Base-by-base conservation (phyloP, 2,329 filamentous ascomycete genomes). In the Aspergillus candidus region DNA sequence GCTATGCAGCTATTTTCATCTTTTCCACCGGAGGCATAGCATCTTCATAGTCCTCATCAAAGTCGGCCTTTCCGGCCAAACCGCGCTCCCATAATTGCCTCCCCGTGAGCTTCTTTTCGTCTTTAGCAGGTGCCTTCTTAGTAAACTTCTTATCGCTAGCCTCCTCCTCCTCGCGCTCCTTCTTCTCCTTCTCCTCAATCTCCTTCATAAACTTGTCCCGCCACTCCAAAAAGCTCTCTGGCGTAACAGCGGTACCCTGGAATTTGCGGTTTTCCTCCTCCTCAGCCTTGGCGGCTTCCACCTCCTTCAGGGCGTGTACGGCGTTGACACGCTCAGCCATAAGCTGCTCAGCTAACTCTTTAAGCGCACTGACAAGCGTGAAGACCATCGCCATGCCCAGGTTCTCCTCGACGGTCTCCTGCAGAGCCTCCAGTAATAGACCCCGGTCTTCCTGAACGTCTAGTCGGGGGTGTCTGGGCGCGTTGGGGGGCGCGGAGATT, bases 301-400 rank as follows among this genome's bases (percentile, higher is more conserved):
- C 61, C 38, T 82, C 79, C 40, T 68, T 70, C 40, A 70, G 56
- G 1, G 73, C 76, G 54, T 79, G 70, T 12, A 75, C 78, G 7
- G 75, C 84, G 46, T 80, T 79, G 59, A 82, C 80, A 36, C 93
- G 82, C 50, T 88, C 82, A 12, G 76, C 69, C 54, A 97, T 82
- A 46, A 98, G 77, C 55, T 83, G 77, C 72, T 98, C 93, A n/a
- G 90, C 91, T 40, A 79, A 77, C 47, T 98, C 93, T 64, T 96
- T 97, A 48, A 98, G 72, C 0, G 85, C 81, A 11, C 86, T 88
- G 42, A 94, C 85, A 17, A 98, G 73, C 0, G 91, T 88, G 69
- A 97, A 98, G 1, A 98, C 73, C 93, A 98, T 98, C 43, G 89
- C 87, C 84, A 97, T 97, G 50, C 93, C 93, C 47, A 97, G 71